Conservation (phyloP, 176 grass and related monocot genomes). For the Carex scoparia region DNA sequence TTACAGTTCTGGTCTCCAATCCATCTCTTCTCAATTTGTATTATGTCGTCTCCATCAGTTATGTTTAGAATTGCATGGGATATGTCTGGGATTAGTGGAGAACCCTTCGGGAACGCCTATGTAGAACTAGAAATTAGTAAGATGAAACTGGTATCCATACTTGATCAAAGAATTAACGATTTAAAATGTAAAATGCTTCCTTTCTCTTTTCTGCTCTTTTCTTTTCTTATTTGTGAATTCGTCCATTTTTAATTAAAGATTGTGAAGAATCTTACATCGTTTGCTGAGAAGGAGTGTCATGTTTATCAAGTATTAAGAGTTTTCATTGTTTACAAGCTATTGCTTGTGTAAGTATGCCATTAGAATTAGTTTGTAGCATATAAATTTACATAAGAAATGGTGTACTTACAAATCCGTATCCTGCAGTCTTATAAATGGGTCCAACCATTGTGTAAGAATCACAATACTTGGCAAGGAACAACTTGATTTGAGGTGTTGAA, state of each 20-base stretch:
- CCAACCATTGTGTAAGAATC: no score
- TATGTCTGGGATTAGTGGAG: conserved; percentile 55
- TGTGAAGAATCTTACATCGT: neutral
- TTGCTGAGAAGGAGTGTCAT: neutral
- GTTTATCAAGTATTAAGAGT: neutral
- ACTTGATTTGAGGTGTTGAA: conserved; percentile 50
- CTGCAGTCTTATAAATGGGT: no score
- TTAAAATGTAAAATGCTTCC: no score
- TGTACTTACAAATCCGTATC: no score
- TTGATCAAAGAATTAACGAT: neutral
- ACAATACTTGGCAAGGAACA: conserved; percentile 30
- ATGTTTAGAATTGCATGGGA: conserved; percentile 62
- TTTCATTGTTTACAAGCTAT: no score
- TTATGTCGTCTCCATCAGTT: conserved; percentile 48
- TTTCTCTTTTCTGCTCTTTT: no score
- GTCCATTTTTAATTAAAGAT: neutral
- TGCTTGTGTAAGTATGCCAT: no score
- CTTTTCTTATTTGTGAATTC: neutral
- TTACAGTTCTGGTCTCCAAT: conserved; percentile 34
- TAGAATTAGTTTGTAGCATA: no score
- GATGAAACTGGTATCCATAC: neutral
- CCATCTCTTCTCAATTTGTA: conserved; percentile 56
- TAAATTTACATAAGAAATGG: no score
- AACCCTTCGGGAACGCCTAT: conserved; percentile 54
- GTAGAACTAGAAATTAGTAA: neutral